A percentile compares a stretch with the other conserved stretches of the same genome.
These are phyloP conservation scores for Claviceps cyperi DNA, from an alignment of 2,329 filamentous ascomycete genomes.

Conservation along the genomic window DNA sequence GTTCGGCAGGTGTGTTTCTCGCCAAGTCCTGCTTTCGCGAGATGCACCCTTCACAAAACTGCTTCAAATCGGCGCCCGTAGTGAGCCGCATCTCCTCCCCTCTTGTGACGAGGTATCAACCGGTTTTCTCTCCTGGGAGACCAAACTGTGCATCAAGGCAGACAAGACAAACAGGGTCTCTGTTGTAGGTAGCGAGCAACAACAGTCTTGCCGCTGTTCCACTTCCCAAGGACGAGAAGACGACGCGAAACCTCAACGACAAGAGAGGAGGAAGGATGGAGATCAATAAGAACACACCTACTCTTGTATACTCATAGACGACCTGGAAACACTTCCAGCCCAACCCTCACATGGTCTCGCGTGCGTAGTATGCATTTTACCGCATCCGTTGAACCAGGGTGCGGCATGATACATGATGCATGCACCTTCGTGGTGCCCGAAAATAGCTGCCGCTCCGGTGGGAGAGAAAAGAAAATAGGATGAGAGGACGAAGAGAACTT, in stretches of 20 bases:
- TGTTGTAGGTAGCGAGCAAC: not conserved
- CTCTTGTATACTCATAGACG: conserved; percentile 10
- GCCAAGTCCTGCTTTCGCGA: conserved; percentile 10
- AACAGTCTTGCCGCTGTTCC: not conserved
- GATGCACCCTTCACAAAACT: conserved; percentile 33
- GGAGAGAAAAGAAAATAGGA: not conserved
- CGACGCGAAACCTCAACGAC: not conserved
- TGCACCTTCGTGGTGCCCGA: not conserved
- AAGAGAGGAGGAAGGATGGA: conserved; percentile 17
- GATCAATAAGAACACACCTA: conserved; percentile 29
- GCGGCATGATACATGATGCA: too few relatives aligned
- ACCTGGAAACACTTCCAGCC: not conserved
- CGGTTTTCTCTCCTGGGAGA: not conserved
- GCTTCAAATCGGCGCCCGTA: conserved; percentile 65
- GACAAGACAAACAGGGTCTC: not conserved
- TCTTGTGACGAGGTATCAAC: conserved; percentile 4
- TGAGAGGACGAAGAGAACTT: not conserved
- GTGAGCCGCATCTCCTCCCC: conserved; percentile 50
- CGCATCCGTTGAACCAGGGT: not conserved
- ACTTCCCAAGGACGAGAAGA: not conserved
- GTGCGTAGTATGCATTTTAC: not conserved
- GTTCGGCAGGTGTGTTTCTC: conserved; percentile 3
- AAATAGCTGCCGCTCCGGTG: not conserved
- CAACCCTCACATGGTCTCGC: not conserved
- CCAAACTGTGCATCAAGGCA: not conserved